Percentiles rank a stretch among this genome's conserved stretches.
These are phyloP conservation scores for Cardamine resedifolia DNA, from an alignment of 345 rosid species.

Conservation along the genomic window DNA sequence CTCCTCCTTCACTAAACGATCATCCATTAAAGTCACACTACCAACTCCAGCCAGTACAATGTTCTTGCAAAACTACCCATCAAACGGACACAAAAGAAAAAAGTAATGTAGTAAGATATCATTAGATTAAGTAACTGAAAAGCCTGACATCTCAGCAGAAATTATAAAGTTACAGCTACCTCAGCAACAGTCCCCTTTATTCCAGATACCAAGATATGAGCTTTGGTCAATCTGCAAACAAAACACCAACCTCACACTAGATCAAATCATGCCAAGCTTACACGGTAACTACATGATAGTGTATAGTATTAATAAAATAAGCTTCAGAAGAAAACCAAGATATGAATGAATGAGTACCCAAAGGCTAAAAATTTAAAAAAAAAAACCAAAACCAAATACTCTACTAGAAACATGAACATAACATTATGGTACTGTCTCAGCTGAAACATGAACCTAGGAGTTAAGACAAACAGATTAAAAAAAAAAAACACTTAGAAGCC, in stretches of 20 bases:
- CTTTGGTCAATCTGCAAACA: slow-evolving; percentile 67
- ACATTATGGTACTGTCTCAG: not conserved
- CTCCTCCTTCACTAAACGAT: slow-evolving; percentile 58
- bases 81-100: not conserved
- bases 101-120: not conserved
- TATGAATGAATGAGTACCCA: not conserved
- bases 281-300: not conserved
- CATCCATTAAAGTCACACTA: slow-evolving; percentile 81
- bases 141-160: not conserved
- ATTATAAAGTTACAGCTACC: slow-evolving; percentile 40
- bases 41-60: slow-evolving; percentile 95
- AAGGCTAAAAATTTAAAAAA: not conserved
- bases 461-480: not conserved
- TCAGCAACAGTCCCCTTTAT: slow-evolving; percentile 84
- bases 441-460: not conserved
- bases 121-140: not conserved
- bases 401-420: not conserved
- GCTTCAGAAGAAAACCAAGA: not conserved
- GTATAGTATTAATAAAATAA: not conserved
- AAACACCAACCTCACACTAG: slow-evolving; percentile 16
- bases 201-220: slow-evolving; percentile 77
- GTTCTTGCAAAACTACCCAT: slow-evolving; percentile 89
- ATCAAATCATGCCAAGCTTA: slow-evolving; percentile 1
- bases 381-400: not conserved
- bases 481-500: not conserved